These are phyloP conservation scores for Hygrocybe punicea DNA, from an alignment of 768 basidiomycete species.

Conservation along the genomic window DNA sequence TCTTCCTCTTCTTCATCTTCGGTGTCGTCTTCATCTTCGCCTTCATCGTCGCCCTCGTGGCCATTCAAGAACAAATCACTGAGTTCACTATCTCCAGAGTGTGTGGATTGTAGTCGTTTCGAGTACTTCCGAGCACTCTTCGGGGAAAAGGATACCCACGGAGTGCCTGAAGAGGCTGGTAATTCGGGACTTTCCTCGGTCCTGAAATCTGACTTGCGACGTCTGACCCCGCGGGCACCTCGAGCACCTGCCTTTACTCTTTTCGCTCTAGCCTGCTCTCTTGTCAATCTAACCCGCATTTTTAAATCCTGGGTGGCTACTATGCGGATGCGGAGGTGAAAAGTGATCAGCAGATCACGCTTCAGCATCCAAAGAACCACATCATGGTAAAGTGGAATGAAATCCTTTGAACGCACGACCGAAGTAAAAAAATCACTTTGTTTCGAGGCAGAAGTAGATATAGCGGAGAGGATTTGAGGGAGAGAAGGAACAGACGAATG, in stretches of 20 bases:
- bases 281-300: slow-evolving; percentile 51
- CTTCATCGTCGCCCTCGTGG: slow-evolving; percentile 19
- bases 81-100: neutral
- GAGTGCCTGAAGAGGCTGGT: slow-evolving; percentile 24
- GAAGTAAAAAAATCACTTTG: slow-evolving; percentile 72
- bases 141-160: slow-evolving; percentile 57
- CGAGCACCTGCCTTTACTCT: slow-evolving; percentile 30
- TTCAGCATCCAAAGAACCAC: slow-evolving; percentile 91
- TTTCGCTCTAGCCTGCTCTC: slow-evolving; percentile 26
- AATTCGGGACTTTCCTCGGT: slow-evolving; percentile 19
- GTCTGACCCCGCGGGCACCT: slow-evolving; percentile 1
- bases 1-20: slow-evolving; percentile 24
- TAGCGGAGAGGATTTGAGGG: slow-evolving; percentile 65
- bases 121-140: slow-evolving; percentile 48
- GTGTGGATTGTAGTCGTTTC: slow-evolving; percentile 42
- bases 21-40: slow-evolving; percentile 16
- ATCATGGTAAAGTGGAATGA: slow-evolving; percentile 68
- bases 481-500: slow-evolving; percentile 63
- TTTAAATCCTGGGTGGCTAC: slow-evolving; percentile 78
- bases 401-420: slow-evolving; percentile 66
- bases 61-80: slow-evolving; percentile 10
- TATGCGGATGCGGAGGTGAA: slow-evolving; percentile 83
- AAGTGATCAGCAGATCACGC: slow-evolving; percentile 76
- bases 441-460: slow-evolving; percentile 66
- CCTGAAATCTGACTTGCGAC: slow-evolving; percentile 14